These are phyloP conservation scores for Karstenula rhodostoma DNA, from an alignment of 2,329 filamentous ascomycete genomes.

Conservation along the genomic window DNA sequence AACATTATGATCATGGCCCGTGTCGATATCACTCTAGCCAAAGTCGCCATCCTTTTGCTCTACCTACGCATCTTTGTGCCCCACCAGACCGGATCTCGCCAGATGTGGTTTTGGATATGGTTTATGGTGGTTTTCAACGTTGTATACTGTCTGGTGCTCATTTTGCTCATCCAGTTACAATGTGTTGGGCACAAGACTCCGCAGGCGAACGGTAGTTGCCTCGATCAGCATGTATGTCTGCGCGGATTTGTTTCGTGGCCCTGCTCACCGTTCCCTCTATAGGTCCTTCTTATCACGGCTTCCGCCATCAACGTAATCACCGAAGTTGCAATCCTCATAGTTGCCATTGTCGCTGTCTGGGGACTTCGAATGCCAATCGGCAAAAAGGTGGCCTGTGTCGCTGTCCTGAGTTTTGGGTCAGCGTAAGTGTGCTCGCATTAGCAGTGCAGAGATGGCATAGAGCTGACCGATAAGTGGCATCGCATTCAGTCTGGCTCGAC, in stretches of 20 bases:
- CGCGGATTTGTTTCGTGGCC: not conserved
- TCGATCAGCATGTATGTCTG: constrained; percentile 13
- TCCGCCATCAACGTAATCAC: constrained; percentile 13
- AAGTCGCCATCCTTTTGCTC: constrained; percentile 12
- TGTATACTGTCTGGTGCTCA: constrained; percentile 14
- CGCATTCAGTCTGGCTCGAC: constrained; percentile 10
- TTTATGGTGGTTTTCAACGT: constrained; percentile 14
- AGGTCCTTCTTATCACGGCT: constrained; percentile 12
- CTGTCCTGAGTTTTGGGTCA: constrained; percentile 12
- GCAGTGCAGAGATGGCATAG: not conserved
- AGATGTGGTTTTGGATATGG: constrained; percentile 17
- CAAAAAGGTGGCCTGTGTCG: constrained; percentile 7
- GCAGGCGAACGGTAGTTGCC: constrained; percentile 9
- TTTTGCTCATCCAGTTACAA: constrained; percentile 12
- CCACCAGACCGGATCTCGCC: constrained; percentile 5
- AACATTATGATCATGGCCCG: constrained; percentile 14
- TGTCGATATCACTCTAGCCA: constrained; percentile 12
- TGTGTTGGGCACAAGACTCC: constrained; percentile 15
- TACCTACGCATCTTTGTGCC: constrained; percentile 12
- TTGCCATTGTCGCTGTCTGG: constrained; percentile 12
- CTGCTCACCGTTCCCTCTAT: not conserved
- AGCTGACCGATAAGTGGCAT: constrained; percentile 8
- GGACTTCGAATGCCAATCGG: constrained; percentile 10
- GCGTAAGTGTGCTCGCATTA: not conserved
- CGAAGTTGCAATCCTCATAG: constrained; percentile 9